phyloP scores from a whole-genome alignment of 306 rosid genomes.

The Ochetophila trinervis region DNA sequence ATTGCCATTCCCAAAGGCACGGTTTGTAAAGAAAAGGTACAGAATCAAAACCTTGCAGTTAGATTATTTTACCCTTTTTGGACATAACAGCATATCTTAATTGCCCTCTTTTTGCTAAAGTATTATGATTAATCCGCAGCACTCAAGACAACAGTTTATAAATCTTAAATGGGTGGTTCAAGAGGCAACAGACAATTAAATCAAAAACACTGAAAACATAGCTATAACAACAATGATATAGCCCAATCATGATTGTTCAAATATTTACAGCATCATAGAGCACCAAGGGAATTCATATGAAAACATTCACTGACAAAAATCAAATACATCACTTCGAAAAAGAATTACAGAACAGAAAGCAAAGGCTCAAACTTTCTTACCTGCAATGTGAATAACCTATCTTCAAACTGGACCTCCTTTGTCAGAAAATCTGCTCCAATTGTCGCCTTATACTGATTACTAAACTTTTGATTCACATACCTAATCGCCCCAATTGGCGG shows the following conservation, averaged over 20 bases:
- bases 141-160: neutral
- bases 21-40: neutral
- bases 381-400: conserved; percentile 96
- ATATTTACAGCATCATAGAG: neutral
- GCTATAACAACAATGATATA: neutral
- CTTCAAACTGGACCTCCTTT: conserved; percentile 98
- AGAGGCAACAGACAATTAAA: neutral
- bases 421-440: conserved; percentile 99
- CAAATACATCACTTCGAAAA: neutral
- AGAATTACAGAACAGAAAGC: neutral
- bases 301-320: neutral
- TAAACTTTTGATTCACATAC: conserved; percentile 97
- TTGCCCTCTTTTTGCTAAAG: neutral
- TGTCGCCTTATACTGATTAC: conserved; percentile 98
- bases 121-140: neutral
- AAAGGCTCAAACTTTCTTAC: conserved; percentile 39
- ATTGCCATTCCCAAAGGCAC: neutral
- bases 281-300: neutral
- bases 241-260: neutral
- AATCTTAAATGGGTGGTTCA: neutral
- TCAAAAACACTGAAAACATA: neutral
- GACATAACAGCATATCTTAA: neutral
- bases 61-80: neutral
- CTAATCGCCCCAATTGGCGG: conserved; percentile 33
- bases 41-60: neutral